phyloP scores from a whole-genome alignment of 2,329 filamentous ascomycete genomes.

The Neofusicoccum sp. region DNA sequence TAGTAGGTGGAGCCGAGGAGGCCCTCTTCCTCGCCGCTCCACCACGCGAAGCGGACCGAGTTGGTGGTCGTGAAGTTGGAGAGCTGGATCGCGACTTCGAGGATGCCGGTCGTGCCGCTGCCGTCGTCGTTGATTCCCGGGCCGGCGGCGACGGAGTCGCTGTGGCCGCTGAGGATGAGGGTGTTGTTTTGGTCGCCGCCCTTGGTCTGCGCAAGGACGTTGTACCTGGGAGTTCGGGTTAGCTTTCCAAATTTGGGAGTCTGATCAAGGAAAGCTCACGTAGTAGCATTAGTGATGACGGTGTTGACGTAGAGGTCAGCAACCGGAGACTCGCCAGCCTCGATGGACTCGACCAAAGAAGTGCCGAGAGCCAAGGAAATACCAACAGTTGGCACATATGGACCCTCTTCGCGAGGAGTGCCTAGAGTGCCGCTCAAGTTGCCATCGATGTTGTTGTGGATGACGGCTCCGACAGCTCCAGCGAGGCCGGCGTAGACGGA shows the following conservation, averaged over 20 bases:
- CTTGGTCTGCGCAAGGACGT: constrained; percentile 61
- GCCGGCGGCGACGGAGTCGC: constrained; percentile 59
- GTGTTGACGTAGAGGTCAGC: constrained; percentile 42
- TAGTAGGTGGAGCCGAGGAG: constrained; percentile 61
- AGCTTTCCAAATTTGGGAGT: constrained; percentile 21
- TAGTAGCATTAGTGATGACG: constrained; percentile 47
- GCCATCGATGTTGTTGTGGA: constrained; percentile 69
- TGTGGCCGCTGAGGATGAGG: constrained; percentile 60
- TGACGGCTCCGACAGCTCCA: constrained; percentile 65
- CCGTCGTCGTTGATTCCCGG: constrained; percentile 79
- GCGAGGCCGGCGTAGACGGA: constrained; percentile 63
- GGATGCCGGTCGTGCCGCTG: constrained; percentile 61
- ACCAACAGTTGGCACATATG: constrained; percentile 66
- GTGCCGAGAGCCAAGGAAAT: constrained; percentile 60
- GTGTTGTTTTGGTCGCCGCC: constrained; percentile 59
- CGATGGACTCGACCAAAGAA: constrained; percentile 54
- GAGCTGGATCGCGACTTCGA: constrained; percentile 61
- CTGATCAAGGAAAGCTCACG: constrained; percentile 31
- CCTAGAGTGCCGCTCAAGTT: constrained; percentile 66
- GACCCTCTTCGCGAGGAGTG: constrained; percentile 33
- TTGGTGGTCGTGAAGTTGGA: constrained; percentile 72
- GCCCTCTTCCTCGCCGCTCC: constrained; percentile 63
- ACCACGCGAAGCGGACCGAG: constrained; percentile 65
- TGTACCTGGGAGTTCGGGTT: constrained; percentile 34
- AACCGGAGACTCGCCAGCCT: constrained; percentile 36